These are phyloP conservation scores for Aphanoascus verrucosus DNA, from an alignment of 2,329 filamentous ascomycete species.

Conservation along the genomic window DNA sequence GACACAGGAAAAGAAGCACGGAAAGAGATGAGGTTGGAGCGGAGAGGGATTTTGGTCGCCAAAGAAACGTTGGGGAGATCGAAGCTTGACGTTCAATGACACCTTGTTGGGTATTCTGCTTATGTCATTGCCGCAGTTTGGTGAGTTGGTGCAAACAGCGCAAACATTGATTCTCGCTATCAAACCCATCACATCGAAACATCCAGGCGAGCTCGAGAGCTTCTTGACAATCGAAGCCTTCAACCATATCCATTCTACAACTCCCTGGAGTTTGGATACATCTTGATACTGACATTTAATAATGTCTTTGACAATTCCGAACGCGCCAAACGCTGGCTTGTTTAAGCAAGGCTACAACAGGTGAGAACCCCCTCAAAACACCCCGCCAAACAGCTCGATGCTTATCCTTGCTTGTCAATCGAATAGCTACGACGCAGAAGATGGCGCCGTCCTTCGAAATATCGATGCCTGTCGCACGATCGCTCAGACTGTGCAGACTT, in stretches of 20 bases:
- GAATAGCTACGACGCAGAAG: slow-evolving; percentile 88
- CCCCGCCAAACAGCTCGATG: slow-evolving; percentile 15
- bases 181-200: slow-evolving; percentile 6
- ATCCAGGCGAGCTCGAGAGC: slow-evolving; percentile 5
- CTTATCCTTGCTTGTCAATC: slow-evolving; percentile 14
- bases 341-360: slow-evolving; percentile 97
- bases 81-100: slow-evolving; percentile 7
- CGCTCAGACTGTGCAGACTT: slow-evolving; percentile 90
- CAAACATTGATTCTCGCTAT: slow-evolving; percentile 12
- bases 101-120: slow-evolving; percentile 14
- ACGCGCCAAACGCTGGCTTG: slow-evolving; percentile 80
- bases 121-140: slow-evolving; percentile 9
- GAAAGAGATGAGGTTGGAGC: not conserved
- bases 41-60: slow-evolving; percentile 4
- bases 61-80: slow-evolving; percentile 11
- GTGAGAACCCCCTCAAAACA: slow-evolving; percentile 44
- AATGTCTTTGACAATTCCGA: slow-evolving; percentile 96
- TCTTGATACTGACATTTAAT: slow-evolving; percentile 18
- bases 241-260: not conserved
- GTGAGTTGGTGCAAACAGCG: slow-evolving; percentile 9
- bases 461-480: slow-evolving; percentile 98
- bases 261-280: not conserved
- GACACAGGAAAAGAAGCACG: slow-evolving; percentile 12
- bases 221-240: not conserved
- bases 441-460: slow-evolving; percentile 95